Conservation (phyloP, 768 basidiomycete genomes). For the Mrakia gelida region DNA sequence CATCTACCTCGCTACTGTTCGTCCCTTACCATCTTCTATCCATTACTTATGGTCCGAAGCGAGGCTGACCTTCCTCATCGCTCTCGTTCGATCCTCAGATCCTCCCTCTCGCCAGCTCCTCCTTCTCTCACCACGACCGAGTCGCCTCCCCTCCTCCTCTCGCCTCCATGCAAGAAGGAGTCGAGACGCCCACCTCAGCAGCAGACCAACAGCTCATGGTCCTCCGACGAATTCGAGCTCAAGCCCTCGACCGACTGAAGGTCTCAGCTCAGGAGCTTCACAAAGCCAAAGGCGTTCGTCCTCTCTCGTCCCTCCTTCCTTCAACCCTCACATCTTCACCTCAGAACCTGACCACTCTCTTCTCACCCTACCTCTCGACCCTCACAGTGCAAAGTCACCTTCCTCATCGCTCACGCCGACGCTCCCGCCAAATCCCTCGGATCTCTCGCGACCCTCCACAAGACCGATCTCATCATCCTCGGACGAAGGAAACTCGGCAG, state of each 20-base stretch:
- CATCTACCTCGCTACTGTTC: conserved; percentile 21
- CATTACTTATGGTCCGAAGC: too few relatives aligned
- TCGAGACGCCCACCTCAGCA: neutral
- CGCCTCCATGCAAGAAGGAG: neutral
- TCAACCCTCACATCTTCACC: neutral
- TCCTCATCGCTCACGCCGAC: conserved; percentile 22
- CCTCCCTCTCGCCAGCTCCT: conserved; percentile 11
- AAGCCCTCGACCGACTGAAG: conserved; percentile 13
- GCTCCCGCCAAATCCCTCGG: conserved; percentile 24
- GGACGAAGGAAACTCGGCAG: conserved; percentile 27
- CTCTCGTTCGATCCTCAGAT: neutral
- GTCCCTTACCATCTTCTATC: neutral
- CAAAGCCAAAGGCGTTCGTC: conserved; percentile 10
- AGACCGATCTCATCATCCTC: conserved; percentile 26
- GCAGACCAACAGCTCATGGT: conserved; percentile 10
- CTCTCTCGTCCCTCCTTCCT: neutral
- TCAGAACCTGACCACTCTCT: neutral
- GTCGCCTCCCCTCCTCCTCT: neutral
- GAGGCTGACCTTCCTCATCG: neutral
- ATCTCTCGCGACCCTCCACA: conserved; percentile 7
- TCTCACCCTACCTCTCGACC: neutral
- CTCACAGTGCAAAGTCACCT: conserved; percentile 17
- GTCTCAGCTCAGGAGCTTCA: neutral
- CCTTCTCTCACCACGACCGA: neutral
- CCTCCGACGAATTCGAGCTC: conserved; percentile 12